Evolutionary conservation across 805 yeast species (phyloP), one percentile per base, ranked within the genome.

Genomic region (Ogataea henricii): DNA sequence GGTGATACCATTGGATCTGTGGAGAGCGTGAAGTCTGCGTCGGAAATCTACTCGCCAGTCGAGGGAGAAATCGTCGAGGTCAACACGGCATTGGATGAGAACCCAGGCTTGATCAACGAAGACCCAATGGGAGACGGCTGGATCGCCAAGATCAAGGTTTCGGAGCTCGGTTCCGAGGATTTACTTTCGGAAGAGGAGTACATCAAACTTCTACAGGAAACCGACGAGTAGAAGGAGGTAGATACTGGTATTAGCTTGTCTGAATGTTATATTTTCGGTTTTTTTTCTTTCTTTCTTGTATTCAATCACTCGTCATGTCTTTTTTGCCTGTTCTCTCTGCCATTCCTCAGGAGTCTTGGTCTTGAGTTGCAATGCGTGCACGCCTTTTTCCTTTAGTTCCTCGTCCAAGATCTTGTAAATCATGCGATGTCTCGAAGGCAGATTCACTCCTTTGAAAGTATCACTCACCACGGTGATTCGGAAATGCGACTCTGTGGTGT

Each of bases 111-210:
- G 59, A 81, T 94, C 61, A 92, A 91, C 71, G 69, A 73, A 54
- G 97, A 90, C 63, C 97, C 99, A 41, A 76, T 87, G 83, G 97
- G 97, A 46, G 83, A 82, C 48, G 98, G 96, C 30, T 92, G 97
- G 97, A 80, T 92, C 53, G 89, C 87, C 46, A 87, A 89, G 70
- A 69, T 92, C 56, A 77, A 85, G 68, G 69, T 87, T 50, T 55
- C 63, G 18, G 71, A 67, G n/a, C 52, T 55, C n/a, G 49, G 58
- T n/a, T 59, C 62, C 26, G 77, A 66, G 43, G 79, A 73, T 12
- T 73, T 84, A 59, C 63, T 85, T 67, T 68, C 71, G 47, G 77
- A 74, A 59, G 82, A 75, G 43, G 79, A 73, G 45, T 85, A 85
- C 65, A 79, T 77, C 57, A 70, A 70, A 36, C 76, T 78, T 46